Percentiles rank a stretch among this genome's conserved stretches.
phyloP scores from a whole-genome alignment of 805 yeast genomes.

The Spathaspora arborariae region DNA sequence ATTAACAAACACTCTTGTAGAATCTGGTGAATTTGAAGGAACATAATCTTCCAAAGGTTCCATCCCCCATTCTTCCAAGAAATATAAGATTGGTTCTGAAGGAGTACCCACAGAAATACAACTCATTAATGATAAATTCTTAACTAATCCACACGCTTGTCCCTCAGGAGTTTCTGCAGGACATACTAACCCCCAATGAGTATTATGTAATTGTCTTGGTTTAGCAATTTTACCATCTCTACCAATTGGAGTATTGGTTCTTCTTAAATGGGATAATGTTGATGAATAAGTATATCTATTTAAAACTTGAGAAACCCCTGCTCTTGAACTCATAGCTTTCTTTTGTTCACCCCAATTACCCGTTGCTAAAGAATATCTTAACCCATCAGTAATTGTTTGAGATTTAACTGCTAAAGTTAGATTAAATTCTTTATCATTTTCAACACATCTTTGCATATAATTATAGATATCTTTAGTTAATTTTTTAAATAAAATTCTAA shows the following conservation, averaged over 20 bases:
- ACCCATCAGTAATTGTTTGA: conserved; percentile 94
- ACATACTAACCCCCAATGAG: conserved; percentile 99
- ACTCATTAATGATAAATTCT: conserved; percentile 92
- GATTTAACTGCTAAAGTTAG: conserved; percentile 95
- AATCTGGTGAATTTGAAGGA: conserved; percentile 86
- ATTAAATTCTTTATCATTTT: conserved; percentile 94
- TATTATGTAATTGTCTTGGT: conserved; percentile 98
- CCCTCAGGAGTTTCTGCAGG: conserved; percentile 99
- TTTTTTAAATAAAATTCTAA: conserved; percentile 90
- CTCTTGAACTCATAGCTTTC: conserved; percentile 97
- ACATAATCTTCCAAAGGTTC: conserved; percentile 95
- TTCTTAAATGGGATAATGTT: conserved; percentile 96
- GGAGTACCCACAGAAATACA: conserved; percentile 97
- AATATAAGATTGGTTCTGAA: conserved; percentile 89
- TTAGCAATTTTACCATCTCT: conserved; percentile 98
- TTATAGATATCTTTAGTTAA: conserved; percentile 94
- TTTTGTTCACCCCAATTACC: conserved; percentile 99
- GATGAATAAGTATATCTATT: conserved; percentile 98
- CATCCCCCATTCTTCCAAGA: conserved; percentile 99
- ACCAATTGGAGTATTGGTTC: conserved; percentile 99
- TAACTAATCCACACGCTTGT: conserved; percentile 99
- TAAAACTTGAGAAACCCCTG: conserved; percentile 98
- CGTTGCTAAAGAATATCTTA: conserved; percentile 95
- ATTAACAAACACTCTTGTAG: conserved; percentile 91
- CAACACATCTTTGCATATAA: conserved; percentile 98